Percentiles rank a stretch among this genome's conserved stretches.
Conservation (phyloP, 2,329 filamentous ascomycete species). For the Chaetomium sp. region DNA sequence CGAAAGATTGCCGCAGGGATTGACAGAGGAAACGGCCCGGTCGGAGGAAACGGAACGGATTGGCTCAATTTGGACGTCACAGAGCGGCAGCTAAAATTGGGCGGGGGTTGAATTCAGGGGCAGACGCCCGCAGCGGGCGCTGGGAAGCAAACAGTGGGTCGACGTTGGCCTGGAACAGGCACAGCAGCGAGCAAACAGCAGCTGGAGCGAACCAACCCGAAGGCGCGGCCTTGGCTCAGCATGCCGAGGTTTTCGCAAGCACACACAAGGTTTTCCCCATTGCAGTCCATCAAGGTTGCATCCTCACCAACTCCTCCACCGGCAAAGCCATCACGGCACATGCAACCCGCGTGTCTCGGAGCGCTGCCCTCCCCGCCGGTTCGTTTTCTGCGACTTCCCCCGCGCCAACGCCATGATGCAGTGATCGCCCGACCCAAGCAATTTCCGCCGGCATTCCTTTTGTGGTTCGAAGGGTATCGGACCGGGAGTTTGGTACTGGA, state of each 20-base stretch:
- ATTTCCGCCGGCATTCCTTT: not conserved
- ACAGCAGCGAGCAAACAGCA: not conserved
- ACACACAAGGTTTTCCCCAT: not conserved
- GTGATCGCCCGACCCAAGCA: not conserved
- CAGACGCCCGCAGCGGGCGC: too few species aligned
- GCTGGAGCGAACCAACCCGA: too few species aligned
- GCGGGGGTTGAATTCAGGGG: not conserved
- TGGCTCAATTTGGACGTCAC: not conserved
- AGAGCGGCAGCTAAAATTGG: constrained; percentile 7
- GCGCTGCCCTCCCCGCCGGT: not conserved
- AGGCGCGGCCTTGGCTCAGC: too few species aligned
- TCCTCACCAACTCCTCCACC: not conserved
- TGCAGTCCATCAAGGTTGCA: not conserved
- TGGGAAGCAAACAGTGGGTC: too few species aligned
- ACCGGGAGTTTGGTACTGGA: too few species aligned
- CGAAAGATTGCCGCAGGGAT: too few species aligned
- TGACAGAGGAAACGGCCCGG: too few species aligned
- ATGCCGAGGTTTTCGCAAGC: not conserved
- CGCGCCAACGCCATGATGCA: constrained; percentile 7
- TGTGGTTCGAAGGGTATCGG: too few species aligned
- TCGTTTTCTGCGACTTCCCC: not conserved
- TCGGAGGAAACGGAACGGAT: too few species aligned
- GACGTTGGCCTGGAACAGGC: not conserved
- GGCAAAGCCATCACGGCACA: constrained; percentile 2
- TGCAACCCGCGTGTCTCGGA: not conserved